Conservation (phyloP, 1,284 basidiomycete species). For the Malassezia vespertilionis region DNA sequence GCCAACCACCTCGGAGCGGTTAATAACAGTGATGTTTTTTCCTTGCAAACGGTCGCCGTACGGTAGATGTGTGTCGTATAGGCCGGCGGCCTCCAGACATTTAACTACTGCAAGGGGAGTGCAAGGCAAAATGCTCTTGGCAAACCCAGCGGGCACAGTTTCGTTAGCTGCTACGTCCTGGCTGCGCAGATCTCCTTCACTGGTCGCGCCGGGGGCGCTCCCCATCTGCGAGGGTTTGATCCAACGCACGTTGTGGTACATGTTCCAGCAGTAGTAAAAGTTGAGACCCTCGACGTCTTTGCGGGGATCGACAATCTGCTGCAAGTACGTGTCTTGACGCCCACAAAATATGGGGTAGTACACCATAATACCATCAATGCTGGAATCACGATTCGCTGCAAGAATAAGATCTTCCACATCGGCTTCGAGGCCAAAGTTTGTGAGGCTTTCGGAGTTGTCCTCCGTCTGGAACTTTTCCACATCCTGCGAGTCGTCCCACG, state of each 20-base stretch:
- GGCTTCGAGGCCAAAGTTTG: constrained; percentile 77
- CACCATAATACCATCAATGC: constrained; percentile 91
- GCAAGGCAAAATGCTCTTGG: constrained; percentile 90
- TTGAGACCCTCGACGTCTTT: constrained; percentile 96
- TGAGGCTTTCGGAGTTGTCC: constrained; percentile 50
- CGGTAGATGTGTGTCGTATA: constrained; percentile 80
- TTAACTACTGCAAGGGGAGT: constrained; percentile 91
- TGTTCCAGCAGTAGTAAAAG: constrained; percentile 53
- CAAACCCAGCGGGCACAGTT: constrained; percentile 59
- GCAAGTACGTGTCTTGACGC: constrained; percentile 81
- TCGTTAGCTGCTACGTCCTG: constrained; percentile 22
- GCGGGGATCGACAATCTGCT: constrained; percentile 81
- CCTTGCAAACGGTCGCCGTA: constrained; percentile 93
- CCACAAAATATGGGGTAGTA: constrained; percentile 49
- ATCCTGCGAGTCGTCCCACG: constrained; percentile 39
- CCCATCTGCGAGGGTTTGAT: constrained; percentile 39
- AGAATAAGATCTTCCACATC: constrained; percentile 47
- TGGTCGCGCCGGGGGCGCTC: constrained; percentile 40
- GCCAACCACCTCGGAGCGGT: constrained; percentile 93
- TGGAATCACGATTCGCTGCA: constrained; percentile 65
- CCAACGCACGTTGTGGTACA: constrained; percentile 48
- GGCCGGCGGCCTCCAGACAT: constrained; percentile 74
- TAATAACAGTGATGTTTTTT: constrained; percentile 84
- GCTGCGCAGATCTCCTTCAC: constrained; percentile 26
- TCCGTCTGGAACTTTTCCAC: constrained; percentile 50